phyloP scores from a whole-genome alignment of 805 yeast genomes.

The Lipomyces sp. region DNA sequence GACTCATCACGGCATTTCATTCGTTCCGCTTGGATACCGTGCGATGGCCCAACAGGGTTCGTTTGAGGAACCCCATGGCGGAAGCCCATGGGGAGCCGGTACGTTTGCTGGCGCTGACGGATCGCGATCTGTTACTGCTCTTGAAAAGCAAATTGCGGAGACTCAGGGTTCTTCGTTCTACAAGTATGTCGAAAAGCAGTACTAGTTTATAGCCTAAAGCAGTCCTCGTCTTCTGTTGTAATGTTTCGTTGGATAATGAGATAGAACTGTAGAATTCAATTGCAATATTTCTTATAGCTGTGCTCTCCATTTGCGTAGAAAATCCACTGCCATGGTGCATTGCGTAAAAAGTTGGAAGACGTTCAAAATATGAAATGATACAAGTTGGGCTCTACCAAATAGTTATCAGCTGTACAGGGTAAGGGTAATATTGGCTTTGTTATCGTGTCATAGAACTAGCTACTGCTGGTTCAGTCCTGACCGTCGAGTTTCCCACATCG shows the following conservation, averaged over 20 bases:
- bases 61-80: constrained; percentile 71
- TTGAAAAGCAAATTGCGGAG: constrained; percentile 62
- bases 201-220: background rate
- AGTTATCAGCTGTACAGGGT: no score
- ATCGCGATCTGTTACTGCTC: constrained; percentile 58
- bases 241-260: background rate
- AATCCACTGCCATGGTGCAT: no score
- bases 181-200: constrained; percentile 38
- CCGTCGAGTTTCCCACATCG: no score
- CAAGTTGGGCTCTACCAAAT: no score
- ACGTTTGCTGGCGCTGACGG: constrained; percentile 73
- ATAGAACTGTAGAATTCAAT: no score
- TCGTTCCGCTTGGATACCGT: constrained; percentile 72
- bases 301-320: no score
- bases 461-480: no score
- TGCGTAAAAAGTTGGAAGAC: no score
- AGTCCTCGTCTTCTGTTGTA: background rate
- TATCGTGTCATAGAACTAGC: no score
- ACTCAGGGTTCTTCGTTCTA: constrained; percentile 68
- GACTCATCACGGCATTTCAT: constrained; percentile 74
- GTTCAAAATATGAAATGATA: no score
- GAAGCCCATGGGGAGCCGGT: constrained; percentile 87
- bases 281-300: no score
- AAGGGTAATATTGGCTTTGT: no score
- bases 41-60: constrained; percentile 54